These are phyloP conservation scores for Venturia pyrina DNA, from an alignment of 2,329 filamentous ascomycete genomes.

Conservation along the genomic window DNA sequence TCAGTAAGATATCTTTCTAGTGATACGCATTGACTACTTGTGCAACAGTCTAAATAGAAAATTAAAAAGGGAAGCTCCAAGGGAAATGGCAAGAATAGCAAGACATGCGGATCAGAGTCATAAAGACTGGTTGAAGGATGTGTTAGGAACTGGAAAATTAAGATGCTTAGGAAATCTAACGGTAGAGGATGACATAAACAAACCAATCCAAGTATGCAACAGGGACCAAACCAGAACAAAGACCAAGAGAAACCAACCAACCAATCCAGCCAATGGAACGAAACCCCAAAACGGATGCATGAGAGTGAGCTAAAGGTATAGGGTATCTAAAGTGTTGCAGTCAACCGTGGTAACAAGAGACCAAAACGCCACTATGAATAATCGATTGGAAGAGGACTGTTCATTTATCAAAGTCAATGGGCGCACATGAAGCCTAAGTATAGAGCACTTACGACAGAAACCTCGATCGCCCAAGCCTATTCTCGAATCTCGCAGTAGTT, in stretches of 20 bases:
- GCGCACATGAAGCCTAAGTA: not conserved
- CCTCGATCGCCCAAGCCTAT: not conserved
- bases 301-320: not conserved
- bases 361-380: not conserved
- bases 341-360: not conserved
- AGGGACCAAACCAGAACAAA: too few relatives aligned
- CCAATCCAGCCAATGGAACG: not conserved
- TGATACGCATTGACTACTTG: too few relatives aligned
- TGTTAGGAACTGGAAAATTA: too few relatives aligned
- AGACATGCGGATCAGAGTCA: too few relatives aligned
- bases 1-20: too few relatives aligned
- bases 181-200: too few relatives aligned
- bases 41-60: too few relatives aligned
- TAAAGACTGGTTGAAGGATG: too few relatives aligned
- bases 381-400: not conserved
- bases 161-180: too few relatives aligned
- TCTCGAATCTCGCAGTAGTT: not conserved
- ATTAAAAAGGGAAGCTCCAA: too few relatives aligned
- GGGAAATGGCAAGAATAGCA: too few relatives aligned
- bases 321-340: not conserved
- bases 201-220: too few relatives aligned
- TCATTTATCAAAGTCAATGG: not conserved
- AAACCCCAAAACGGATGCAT: not conserved
- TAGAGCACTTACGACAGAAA: not conserved
- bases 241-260: not conserved